Conservation (phyloP, 805 yeast genomes). For the Babjeviella inositovora region DNA sequence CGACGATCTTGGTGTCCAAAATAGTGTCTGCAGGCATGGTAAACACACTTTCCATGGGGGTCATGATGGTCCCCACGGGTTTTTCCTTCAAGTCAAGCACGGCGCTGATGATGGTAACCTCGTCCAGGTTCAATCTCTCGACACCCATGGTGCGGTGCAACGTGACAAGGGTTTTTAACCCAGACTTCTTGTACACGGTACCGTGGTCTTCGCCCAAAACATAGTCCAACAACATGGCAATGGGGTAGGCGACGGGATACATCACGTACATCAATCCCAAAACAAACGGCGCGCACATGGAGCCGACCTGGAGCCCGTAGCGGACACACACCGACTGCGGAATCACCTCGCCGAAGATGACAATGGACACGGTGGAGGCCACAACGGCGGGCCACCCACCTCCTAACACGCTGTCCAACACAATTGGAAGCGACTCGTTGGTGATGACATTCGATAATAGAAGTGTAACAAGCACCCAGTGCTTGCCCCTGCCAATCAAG, state of each 20-base stretch:
- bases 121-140: slow-evolving; percentile 85
- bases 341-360: slow-evolving; percentile 88
- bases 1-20: slow-evolving; percentile 72
- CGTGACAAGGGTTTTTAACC: slow-evolving; percentile 85
- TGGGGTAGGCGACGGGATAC: slow-evolving; percentile 90
- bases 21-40: slow-evolving; percentile 76
- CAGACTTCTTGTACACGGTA: slow-evolving; percentile 81
- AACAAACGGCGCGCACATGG: slow-evolving; percentile 83
- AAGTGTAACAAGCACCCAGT: slow-evolving; percentile 89
- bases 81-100: slow-evolving; percentile 90
- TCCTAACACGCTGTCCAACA: slow-evolving; percentile 81
- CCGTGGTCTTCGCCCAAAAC: slow-evolving; percentile 94
- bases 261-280: slow-evolving; percentile 68
- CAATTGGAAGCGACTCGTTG: slow-evolving; percentile 88
- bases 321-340: slow-evolving; percentile 92
- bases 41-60: slow-evolving; percentile 82
- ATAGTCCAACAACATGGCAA: slow-evolving; percentile 65
- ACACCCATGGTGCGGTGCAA: slow-evolving; percentile 91
- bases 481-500: slow-evolving; percentile 73
- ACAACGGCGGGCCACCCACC: slow-evolving; percentile 98
- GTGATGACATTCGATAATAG: slow-evolving; percentile 80
- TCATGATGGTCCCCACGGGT: slow-evolving; percentile 76
- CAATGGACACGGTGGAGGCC: slow-evolving; percentile 83
- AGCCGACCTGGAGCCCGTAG: slow-evolving; percentile 84
- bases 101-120: slow-evolving; percentile 88